A percentile compares a stretch with the other conserved stretches of the same genome.
Evolutionary conservation across 495 filamentous ascomycete species (phyloP).

Genomic region (Monascus purpureus): DNA sequence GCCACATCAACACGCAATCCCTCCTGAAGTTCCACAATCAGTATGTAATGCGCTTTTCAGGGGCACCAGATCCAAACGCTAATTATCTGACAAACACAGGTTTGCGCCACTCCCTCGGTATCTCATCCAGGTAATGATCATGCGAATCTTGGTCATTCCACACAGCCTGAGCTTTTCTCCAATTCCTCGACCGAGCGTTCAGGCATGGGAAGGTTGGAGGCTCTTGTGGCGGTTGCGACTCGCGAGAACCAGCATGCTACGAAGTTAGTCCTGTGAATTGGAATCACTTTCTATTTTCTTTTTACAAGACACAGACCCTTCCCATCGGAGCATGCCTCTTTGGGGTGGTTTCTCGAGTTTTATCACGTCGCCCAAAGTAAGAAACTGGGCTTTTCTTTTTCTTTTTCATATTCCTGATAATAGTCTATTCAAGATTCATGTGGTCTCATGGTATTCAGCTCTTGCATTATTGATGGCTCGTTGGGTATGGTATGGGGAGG

Average conservation of each 20-base stretch:
- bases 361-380: not conserved
- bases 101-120: conserved; percentile 19
- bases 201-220: conserved; percentile 62
- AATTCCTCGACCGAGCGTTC: conserved; percentile 17
- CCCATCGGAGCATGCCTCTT: too few species aligned
- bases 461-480: too few species aligned
- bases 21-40: conserved; percentile 27
- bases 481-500: too few species aligned
- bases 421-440: too few species aligned
- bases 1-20: conserved; percentile 28
- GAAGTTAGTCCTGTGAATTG: conserved; percentile 21
- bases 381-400: too few species aligned
- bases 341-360: too few species aligned
- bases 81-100: conserved; percentile 20
- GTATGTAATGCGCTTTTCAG: too few species aligned
- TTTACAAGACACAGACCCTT: too few species aligned
- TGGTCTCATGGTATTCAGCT: too few species aligned
- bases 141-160: conserved; percentile 17
- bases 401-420: too few species aligned
- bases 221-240: conserved; percentile 79
- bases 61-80: too few species aligned
- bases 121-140: conserved; percentile 23
- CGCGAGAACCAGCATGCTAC: conserved; percentile 56
- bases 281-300: conserved; percentile 2
- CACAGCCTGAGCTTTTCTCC: conserved; percentile 17